Percentiles rank a stretch among this genome's conserved stretches.
Conservation (phyloP, 306 rosid species). For the Arachis hypogaea region DNA sequence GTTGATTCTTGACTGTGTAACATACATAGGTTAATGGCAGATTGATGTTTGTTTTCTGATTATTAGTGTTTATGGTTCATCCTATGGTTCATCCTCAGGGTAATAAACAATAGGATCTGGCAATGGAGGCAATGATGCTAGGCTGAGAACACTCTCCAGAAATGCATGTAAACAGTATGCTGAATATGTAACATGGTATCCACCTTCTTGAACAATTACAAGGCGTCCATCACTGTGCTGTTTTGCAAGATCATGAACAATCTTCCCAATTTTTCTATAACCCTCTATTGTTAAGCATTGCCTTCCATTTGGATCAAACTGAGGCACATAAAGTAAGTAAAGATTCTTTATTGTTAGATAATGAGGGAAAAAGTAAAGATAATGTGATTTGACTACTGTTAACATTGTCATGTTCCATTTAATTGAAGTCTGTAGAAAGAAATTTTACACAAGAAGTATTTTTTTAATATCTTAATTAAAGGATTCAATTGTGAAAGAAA, state of each 20-base stretch:
- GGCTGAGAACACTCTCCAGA: constrained; percentile 86
- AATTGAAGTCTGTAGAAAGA: background rate
- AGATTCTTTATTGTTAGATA: background rate
- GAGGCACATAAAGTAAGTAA: constrained; percentile 34
- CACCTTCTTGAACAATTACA: constrained; percentile 91
- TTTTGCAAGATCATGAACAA: constrained; percentile 47
- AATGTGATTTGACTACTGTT: background rate
- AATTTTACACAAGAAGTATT: no score
- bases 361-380: background rate
- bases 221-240: constrained; percentile 58
- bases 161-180: constrained; percentile 93
- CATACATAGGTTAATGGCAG: no score
- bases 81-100: constrained; percentile 63
- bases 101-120: constrained; percentile 70
- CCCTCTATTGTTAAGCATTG: constrained; percentile 95
- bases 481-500: background rate
- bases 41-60: no score
- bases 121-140: constrained; percentile 55
- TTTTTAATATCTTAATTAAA: no score
- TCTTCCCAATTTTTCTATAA: constrained; percentile 65
- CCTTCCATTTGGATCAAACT: constrained; percentile 98
- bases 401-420: background rate
- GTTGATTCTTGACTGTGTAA: no score
- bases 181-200: constrained; percentile 86
- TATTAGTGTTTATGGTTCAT: no score